Evolutionary conservation across 257 asterid genomes (phyloP), one percentile per base, ranked within the genome.

Genomic region (Apocynum venetum): DNA sequence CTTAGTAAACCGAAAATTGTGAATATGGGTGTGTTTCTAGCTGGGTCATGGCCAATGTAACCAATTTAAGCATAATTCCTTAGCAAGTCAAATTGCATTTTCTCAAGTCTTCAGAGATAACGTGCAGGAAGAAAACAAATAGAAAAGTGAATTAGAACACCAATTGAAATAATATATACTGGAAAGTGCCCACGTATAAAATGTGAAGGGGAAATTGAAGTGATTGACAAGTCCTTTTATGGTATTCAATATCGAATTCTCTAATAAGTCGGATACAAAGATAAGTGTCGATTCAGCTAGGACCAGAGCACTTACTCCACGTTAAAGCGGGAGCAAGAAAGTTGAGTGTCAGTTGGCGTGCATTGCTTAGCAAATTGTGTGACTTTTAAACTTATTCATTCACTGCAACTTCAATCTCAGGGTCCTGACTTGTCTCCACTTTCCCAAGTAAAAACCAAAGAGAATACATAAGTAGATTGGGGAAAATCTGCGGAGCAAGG

Each of bases 331-430:
- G 79, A 76, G 78, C 81, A 83, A 79, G 79, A 87, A 80, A 85
- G 49, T 0, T 46, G 49, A 71, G 73, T 82, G 91, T 88, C 90
- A 85, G 92, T 74, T 82, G 83, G 92, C 90, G 90, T 86, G 94
- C 94, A 60, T 80, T 80, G 49, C 86, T 48, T 83, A 44, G 79
- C 88, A 80, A 85, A 82, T 68, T 70, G 80, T 61, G 80, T 81
- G 83, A 76, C 83, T 82, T 81, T 17, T 75, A 49, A 80, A 14
- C 73, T 59, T 46, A 55, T 53, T 38, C 41, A 78, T 67, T 82
- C 83, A 77, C 74, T 69, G 73, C 80, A 60, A 76, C 64, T 77
- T 53, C 78, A 11, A 72, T 36, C 48, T 64, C 60, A 46, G 51
- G 59, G 74, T 46, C 75, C 74, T 78, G 61, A 75, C 64, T 77